A percentile compares a stretch with the other conserved stretches of the same genome.
phyloP scores from a whole-genome alignment of 176 grass and related monocot genomes.

The Hsuehochloa calcarea region DNA sequence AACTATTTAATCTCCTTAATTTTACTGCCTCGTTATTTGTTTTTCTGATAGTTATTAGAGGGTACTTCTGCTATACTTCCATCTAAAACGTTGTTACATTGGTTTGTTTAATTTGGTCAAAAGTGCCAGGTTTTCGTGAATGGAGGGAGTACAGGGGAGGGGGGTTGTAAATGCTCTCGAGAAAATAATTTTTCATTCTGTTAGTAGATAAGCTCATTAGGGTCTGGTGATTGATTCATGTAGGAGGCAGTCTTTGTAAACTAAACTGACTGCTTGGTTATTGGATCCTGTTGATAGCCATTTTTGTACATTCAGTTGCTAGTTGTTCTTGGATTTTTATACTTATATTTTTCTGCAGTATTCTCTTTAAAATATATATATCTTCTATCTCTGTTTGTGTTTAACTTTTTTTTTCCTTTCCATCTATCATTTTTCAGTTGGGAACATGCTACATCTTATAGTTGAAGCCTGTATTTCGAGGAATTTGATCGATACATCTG shows the following conservation, averaged over 20 bases:
- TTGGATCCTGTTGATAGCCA: not conserved
- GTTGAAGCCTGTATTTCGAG: constrained; percentile 96
- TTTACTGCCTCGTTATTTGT: not conserved
- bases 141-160: not conserved
- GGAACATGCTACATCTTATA: constrained; percentile 96
- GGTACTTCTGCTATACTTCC: not conserved
- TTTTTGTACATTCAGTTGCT: not conserved
- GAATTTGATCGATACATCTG: constrained; percentile 88
- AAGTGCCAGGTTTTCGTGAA: not conserved
- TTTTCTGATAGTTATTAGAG: not conserved
- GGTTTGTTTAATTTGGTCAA: not conserved
- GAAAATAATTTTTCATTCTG: not conserved
- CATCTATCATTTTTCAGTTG: constrained; percentile 56
- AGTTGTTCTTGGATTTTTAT: constrained; percentile 7
- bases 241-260: not conserved
- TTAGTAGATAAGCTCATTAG: not conserved
- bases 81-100: not conserved
- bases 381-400: constrained; percentile 1
- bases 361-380: constrained; percentile 5
- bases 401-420: constrained; percentile 4
- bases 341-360: not conserved
- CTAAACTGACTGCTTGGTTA: not conserved
- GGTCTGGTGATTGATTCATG: not conserved
- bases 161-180: not conserved
- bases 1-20: not conserved